These are phyloP conservation scores for Termitomyces sp. DNA, from an alignment of 768 basidiomycete species.

Conservation along the genomic window DNA sequence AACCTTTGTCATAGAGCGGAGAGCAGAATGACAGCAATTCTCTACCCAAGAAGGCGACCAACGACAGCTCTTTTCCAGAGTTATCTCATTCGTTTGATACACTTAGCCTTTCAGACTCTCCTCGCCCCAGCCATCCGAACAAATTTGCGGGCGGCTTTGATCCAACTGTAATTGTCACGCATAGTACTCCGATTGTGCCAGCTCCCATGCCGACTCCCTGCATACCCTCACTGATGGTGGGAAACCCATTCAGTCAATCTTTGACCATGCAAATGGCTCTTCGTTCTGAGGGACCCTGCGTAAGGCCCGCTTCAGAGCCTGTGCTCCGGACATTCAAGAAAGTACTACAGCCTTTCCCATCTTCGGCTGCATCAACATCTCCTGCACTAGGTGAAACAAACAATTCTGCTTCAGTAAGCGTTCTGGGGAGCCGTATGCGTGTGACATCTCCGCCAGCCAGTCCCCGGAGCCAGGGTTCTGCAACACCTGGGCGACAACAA, in stretches of 20 bases:
- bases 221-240: constrained; percentile 23
- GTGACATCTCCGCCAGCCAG: constrained; percentile 18
- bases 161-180: constrained; percentile 15
- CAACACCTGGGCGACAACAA: constrained; percentile 38
- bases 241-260: constrained; percentile 32
- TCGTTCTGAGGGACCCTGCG: constrained; percentile 13
- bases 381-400: constrained; percentile 14
- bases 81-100: constrained; percentile 22
- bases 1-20: neutral
- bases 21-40: neutral
- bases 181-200: constrained; percentile 1
- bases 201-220: constrained; percentile 31
- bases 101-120: constrained; percentile 17
- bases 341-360: constrained; percentile 12
- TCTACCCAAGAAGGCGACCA: constrained; percentile 15
- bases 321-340: constrained; percentile 27
- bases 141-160: constrained; percentile 50
- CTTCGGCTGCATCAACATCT: constrained; percentile 17
- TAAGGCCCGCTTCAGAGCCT: neutral
- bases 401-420: constrained; percentile 7
- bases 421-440: constrained; percentile 10
- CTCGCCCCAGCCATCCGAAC: constrained; percentile 3
- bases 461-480: constrained; percentile 10
- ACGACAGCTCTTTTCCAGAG: constrained; percentile 7
- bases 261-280: constrained; percentile 37